These are phyloP conservation scores for Yamadazyma paraphyllophila DNA, from an alignment of 805 yeast genomes.

Conservation along the genomic window DNA sequence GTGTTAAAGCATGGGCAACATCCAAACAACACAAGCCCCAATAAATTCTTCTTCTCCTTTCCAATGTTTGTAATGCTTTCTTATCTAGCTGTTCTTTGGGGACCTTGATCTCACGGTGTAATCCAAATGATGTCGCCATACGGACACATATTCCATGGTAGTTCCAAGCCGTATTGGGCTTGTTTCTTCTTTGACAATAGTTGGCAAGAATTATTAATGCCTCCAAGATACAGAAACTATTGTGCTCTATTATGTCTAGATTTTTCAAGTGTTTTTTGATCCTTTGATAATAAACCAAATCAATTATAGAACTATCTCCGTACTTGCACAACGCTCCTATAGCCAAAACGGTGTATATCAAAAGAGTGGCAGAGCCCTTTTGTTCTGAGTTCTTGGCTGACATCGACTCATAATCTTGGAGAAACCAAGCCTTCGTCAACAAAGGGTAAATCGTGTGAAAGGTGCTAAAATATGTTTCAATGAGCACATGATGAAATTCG, in stretches of 20 bases:
- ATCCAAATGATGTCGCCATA: slow-evolving; percentile 66
- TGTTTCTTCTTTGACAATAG: slow-evolving; percentile 62
- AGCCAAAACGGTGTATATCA: slow-evolving; percentile 58
- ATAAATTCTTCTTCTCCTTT: slow-evolving; percentile 61
- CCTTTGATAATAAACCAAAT: slow-evolving; percentile 55
- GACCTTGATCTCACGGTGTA: slow-evolving; percentile 47
- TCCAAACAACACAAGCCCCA: slow-evolving; percentile 67
- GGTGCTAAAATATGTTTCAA: slow-evolving; percentile 51
- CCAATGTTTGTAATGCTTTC: slow-evolving; percentile 24
- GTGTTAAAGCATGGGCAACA: slow-evolving; percentile 60
- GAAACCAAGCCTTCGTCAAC: slow-evolving; percentile 21
- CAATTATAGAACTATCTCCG: slow-evolving; percentile 46
- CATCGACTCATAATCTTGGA: slow-evolving; percentile 42
- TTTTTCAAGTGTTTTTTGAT: slow-evolving; percentile 41
- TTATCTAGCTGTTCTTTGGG: slow-evolving; percentile 1
- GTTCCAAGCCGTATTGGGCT: slow-evolving; percentile 69
- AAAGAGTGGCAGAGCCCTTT: slow-evolving; percentile 42
- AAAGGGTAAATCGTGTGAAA: slow-evolving; percentile 34
- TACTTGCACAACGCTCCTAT: slow-evolving; percentile 68
- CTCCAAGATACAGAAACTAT: slow-evolving; percentile 53
- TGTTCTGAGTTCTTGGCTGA: slow-evolving; percentile 31
- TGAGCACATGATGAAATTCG: slow-evolving; percentile 4
- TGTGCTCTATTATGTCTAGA: slow-evolving; percentile 54
- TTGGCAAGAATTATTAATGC: slow-evolving; percentile 45
- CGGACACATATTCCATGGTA: slow-evolving; percentile 61